phyloP scores from a whole-genome alignment of 176 grass and related monocot genomes.

The Pontederia paniculata region DNA sequence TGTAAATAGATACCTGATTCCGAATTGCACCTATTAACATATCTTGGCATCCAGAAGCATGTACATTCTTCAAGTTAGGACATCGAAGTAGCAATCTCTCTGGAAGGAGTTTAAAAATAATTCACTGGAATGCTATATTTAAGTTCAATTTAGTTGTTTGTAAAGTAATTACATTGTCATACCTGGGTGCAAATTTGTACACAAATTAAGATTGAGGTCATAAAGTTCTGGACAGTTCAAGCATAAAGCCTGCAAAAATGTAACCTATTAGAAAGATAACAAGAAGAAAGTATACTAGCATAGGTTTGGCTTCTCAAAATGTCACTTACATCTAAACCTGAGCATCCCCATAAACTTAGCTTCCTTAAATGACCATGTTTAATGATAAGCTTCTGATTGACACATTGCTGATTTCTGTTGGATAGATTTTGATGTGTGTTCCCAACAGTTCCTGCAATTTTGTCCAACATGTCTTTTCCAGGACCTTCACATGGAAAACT shows the following conservation, averaged over 20 bases:
- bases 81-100: constrained; percentile 82
- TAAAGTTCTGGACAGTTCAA: constrained; percentile 77
- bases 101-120: constrained; percentile 17
- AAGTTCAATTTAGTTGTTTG: background rate
- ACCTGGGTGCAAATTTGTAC: constrained; percentile 93
- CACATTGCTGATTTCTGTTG: constrained; percentile 19
- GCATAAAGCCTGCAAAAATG: constrained; percentile 48
- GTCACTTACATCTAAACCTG: constrained; percentile 54
- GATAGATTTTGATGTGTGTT: constrained; percentile 31
- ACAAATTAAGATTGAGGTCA: constrained; percentile 90
- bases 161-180: background rate
- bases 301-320: background rate
- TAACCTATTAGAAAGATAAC: constrained; percentile 1
- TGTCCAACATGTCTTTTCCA: constrained; percentile 28
- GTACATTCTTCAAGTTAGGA: constrained; percentile 62
- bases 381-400: constrained; percentile 68
- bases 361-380: constrained; percentile 56
- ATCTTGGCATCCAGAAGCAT: constrained; percentile 62
- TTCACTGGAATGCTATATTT: background rate
- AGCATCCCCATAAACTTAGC: constrained; percentile 87
- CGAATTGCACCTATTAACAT: constrained; percentile 88
- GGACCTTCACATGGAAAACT: constrained; percentile 15
- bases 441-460: constrained; percentile 27
- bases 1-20: constrained; percentile 53
- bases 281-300: background rate